Base-by-base conservation (phyloP, 2,329 filamentous ascomycete genomes). In the Trematosphaeria pertusa region DNA sequence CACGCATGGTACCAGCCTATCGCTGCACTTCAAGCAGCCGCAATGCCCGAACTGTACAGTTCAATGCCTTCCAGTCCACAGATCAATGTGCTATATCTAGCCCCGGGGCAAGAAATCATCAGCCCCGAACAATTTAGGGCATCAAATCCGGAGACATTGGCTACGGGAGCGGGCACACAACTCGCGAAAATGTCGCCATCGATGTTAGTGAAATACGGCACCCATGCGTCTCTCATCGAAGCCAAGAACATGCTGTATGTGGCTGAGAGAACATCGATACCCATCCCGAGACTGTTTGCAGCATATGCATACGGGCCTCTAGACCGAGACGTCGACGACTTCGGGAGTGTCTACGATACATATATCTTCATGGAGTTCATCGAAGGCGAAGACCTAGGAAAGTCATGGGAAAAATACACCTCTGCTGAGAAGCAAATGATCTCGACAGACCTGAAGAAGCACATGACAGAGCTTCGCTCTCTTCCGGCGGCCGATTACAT, bases 341-440 rank as follows among this genome's bases (percentile, higher is more conserved):
- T 38, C 17, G 52, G 43, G 18, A 53, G 31, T 43, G 34, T 51
- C 20, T 54, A 54, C 22, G 48, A 54, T 41, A 54, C 47, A 18
- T 59, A 59, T 37, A 51, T 59, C 39, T 52, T 57, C 18, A 52
- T 56, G 54, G 49, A 58, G 37, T 56, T 51, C 28, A 46, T 60
- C n/a, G 43, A 56, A 43, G 50, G 50, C 40, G 47, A 58, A 35
- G 43, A 41, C 35, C 22, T 56, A 15, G 43, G n/a, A 18, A 54
- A 51, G 12, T 43, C 43, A 45, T 60, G 45, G 52, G 43, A 11
- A 38, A 50, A 41, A 47, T 46, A 21, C 41, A 58, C 14, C 18
- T 3, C 43, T 40, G 32, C 26, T 36, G 56, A 61, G 46, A 61
- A 59, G 22, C 41, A 53, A 37, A 37, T n/a, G 33, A 55, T 59